Evolutionary conservation across 768 basidiomycete species (phyloP), one percentile per base, ranked within the genome.

Genomic region (Lactifluus rugatus): DNA sequence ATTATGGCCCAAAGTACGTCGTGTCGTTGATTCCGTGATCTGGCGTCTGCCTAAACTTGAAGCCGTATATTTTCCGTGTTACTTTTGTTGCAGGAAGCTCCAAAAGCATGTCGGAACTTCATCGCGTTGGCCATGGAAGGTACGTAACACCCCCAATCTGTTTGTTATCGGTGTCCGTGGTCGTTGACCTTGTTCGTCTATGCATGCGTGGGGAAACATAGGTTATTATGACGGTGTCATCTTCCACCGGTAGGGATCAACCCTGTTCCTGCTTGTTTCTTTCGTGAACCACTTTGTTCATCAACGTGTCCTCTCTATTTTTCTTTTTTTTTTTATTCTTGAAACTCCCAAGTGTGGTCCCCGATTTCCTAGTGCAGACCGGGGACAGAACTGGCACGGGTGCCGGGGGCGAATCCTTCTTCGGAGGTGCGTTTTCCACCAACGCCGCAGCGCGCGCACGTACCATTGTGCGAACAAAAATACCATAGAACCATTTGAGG

Each of bases 191-290:
- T 13, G 2, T 44, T 11, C 6, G 11, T 13, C n/a, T 19, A 2
- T 42, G 8, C 19, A n/a, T 19, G 41, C n/a, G 42, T 13, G 21
- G 21, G 54, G 11, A 34, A 13, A 13, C 3, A 11, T 66, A 94
- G 93, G 95, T 8, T 97, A 96, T 71, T 98, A 97, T 72, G 95
- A 98, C 60, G 89, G 89, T 34, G 87, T 93, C 54, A 89, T 95
- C 48, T 97, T 97, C 65, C 93, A 96, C 72, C 82, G 94, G 88
- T 89, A 66, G 31, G 47, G 34, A 31, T 31, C 28, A 31, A 31
- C 28, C 28, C 28, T 25, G 5, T 31, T 47, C 13, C 21, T 36
- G 31, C 13, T 64, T 52, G 5, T 7, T n/a, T 5, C 21, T 34
- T 16, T 8, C n/a, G n/a, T n/a, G n/a, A n/a, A n/a, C n/a, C n/a